Evolutionary conservation across 2,329 filamentous ascomycete species (phyloP), one percentile per base, ranked within the genome.

Genomic region (Monilinia polystroma): DNA sequence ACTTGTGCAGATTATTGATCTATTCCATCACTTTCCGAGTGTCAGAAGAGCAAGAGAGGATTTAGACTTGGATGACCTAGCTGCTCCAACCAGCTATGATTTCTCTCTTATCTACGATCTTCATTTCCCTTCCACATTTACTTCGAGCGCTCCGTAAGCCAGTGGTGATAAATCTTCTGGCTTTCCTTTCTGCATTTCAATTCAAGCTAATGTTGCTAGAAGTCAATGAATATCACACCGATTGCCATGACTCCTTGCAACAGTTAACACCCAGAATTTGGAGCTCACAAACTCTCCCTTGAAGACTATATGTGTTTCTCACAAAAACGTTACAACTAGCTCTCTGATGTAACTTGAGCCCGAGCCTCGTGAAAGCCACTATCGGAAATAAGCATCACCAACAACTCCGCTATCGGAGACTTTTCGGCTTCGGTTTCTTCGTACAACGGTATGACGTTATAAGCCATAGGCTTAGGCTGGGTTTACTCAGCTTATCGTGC

Each of bases 401-500:
- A 51, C 10, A 18, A 60, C 26, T 29, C 58, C 58, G n/a, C n/a
- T 60, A 7, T 60, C 58, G 29, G 29, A 26, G 2, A 38, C 3
- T 26, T 26, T 8, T 49, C 23, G 8, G 32, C 7, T 12, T n/a
- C 14, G 5, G 11, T n/a, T 18, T 41, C 29, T 26, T 38, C 16
- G 32, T 26, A 29, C n/a, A 4, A 51, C 18, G 7, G 12, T n/a
- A 51, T 38, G 12, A 38, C 29, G 29, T 51, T 60, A 35, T 35
- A 35, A 35, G 32, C 32, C 38, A 20, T 18, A 38, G 32, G 45
- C 45, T 62, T 32, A 62, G 38, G 26, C 4, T 41, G 14, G 16
- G 20, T 18, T 60, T 60, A 26, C n/a, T 49, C 45, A 14, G n/a
- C 58, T 51, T 51, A 49, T 51, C n/a, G 26, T 51, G 58, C n/a